Conservation (phyloP, 371 early-diverging fungal species). For the Coemansia sp. region DNA sequence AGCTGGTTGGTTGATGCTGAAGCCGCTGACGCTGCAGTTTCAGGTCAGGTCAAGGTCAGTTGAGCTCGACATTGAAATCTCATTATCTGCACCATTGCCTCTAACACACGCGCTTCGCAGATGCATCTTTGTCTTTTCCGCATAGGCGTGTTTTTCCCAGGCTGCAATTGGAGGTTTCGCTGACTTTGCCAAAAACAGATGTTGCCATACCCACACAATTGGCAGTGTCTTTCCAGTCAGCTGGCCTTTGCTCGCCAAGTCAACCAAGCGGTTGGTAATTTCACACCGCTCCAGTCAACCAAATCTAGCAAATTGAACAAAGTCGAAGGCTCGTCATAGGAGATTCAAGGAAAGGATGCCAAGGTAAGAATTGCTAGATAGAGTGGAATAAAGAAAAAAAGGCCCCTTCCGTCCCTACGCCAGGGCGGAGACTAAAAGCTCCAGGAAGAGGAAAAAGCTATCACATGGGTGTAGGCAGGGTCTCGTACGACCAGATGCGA, state of each 20-base stretch:
- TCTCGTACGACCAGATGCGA: background rate
- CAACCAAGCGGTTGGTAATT: no score
- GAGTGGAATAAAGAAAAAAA: background rate
- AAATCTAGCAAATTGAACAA: no score
- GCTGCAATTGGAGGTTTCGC: background rate
- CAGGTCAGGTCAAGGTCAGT: background rate
- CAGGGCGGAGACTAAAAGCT: background rate
- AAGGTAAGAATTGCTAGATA: background rate
- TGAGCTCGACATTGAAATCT: background rate
- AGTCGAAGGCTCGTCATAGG: no score
- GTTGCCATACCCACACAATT: no score
- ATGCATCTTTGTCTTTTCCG: conserved; percentile 5
- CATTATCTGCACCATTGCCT: background rate
- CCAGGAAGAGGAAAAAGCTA: background rate
- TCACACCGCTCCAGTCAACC: no score
- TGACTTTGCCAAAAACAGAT: background rate
- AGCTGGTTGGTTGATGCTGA: background rate
- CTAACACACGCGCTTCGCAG: background rate
- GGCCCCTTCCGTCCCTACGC: background rate
- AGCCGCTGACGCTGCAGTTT: background rate
- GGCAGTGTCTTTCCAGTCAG: no score
- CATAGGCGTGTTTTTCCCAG: background rate
- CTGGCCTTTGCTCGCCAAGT: no score
- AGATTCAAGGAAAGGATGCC: no score
- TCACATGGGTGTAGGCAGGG: conserved; percentile 16